A percentile compares a stretch with the other conserved stretches of the same genome.
These are phyloP conservation scores for Phytopythium ostracodes DNA, from an alignment of 352 stramenopile species.

Conservation along the genomic window DNA sequence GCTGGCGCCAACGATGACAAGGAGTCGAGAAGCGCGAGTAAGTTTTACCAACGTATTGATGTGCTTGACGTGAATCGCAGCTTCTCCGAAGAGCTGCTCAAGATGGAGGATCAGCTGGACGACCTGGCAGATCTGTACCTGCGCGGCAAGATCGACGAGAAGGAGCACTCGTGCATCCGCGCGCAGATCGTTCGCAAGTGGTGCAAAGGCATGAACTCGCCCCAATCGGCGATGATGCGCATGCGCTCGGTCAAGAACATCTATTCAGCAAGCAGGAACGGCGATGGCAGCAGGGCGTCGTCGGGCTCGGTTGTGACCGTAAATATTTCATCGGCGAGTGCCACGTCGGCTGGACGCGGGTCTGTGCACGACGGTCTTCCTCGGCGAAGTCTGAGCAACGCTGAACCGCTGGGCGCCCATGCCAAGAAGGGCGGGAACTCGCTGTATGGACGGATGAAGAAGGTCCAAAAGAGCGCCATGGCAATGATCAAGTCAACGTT, in stretches of 20 bases:
- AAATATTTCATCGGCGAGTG: constrained; percentile 19
- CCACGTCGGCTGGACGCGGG: constrained; percentile 8
- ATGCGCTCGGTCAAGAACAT: constrained; percentile 57
- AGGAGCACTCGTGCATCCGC: constrained; percentile 81
- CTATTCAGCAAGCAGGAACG: constrained; percentile 26
- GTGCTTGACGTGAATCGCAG: constrained; percentile 61
- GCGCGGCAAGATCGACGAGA: constrained; percentile 80
- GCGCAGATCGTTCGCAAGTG: constrained; percentile 79
- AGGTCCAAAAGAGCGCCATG: constrained; percentile 72
- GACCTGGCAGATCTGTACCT: constrained; percentile 68
- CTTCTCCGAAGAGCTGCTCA: constrained; percentile 60
- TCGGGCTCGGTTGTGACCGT: not conserved
- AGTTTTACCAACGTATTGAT: constrained; percentile 68
- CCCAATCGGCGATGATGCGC: constrained; percentile 70
- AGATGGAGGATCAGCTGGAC: constrained; percentile 81
- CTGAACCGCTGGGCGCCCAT: constrained; percentile 6
- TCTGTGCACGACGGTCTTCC: not conserved
- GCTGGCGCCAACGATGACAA: constrained; percentile 25
- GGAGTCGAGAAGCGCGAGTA: constrained; percentile 30
- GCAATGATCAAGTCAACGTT: constrained; percentile 84
- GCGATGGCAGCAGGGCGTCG: not conserved
- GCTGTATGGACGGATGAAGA: constrained; percentile 81
- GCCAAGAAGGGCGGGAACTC: constrained; percentile 41
- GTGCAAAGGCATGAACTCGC: constrained; percentile 77
- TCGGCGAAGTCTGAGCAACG: constrained; percentile 6